A percentile compares a stretch with the other conserved stretches of the same genome.
These are phyloP conservation scores for Austroboletus niveus DNA, from an alignment of 1,284 basidiomycete species.

Conservation along the genomic window DNA sequence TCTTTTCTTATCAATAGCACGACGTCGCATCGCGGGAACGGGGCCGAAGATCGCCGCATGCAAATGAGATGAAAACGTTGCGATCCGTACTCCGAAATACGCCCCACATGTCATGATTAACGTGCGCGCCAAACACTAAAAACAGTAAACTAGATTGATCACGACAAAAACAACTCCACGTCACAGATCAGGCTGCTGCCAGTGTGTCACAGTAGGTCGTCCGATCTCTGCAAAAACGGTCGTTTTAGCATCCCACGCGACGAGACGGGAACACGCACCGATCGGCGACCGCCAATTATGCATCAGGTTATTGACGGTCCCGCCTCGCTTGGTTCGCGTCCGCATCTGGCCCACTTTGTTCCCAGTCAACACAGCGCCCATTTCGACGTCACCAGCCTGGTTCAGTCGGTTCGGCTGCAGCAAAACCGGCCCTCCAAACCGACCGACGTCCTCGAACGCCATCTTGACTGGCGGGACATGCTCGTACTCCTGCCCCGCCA, in stretches of 20 bases:
- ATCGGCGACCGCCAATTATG: constrained; percentile 52
- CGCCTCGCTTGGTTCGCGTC: constrained; percentile 29
- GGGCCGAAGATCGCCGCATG: too few species aligned
- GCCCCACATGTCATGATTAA: too few species aligned
- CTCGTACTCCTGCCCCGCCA: background rate
- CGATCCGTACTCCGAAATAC: too few species aligned
- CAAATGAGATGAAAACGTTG: too few species aligned
- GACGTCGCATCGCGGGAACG: too few species aligned
- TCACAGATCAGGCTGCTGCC: background rate
- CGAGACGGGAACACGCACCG: constrained; percentile 33
- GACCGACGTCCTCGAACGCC: background rate
- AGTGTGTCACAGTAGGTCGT: constrained; percentile 8
- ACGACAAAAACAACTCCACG: too few species aligned
- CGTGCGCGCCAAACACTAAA: too few species aligned
- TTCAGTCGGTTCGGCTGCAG: constrained; percentile 45
- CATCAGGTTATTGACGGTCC: constrained; percentile 41
- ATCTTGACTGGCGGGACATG: background rate
- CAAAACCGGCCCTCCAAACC: constrained; percentile 1
- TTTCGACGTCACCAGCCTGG: constrained; percentile 38
- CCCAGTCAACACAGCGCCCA: constrained; percentile 25
- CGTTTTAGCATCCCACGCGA: constrained; percentile 1
- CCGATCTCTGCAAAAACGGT: constrained; percentile 14
- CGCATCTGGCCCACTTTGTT: constrained; percentile 38
- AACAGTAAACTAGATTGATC: too few species aligned
- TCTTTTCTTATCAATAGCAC: too few species aligned